Base-by-base conservation (phyloP, 306 rosid species). In the Sesbania bispinosa region DNA sequence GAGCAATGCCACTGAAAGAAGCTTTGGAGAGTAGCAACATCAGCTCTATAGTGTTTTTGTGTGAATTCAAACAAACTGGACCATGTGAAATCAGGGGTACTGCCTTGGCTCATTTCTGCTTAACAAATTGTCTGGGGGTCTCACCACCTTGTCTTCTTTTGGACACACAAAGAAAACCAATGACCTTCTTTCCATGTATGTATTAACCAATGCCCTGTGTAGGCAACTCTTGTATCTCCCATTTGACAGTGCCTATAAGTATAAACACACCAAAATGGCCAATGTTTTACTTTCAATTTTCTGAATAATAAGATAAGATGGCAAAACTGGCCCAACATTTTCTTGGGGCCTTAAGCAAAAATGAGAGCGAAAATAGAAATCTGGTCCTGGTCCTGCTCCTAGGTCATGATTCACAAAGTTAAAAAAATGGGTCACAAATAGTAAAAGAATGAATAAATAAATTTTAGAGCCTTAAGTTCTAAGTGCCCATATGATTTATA, bases 61-160 rank as follows among this genome's bases (percentile, higher is more conserved):
- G 87, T 78, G 75, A 85, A 87, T 21, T 80, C 88, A 62, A 59
- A 76, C 20, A 87, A 68, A 61, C 71, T 79, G 7, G 86, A 73
- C 92, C 88, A 87, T 26, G 82, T 85, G 81, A 85, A 87, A 78
- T 87, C 89, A 20, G 92, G n/a, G 92, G 67, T 82, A 85, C 74
- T 80, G 66, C 64, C 92, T 85, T 64, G 77, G 76, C 27, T 68
- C 81, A 72, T 82, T 75, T 54, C 15, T 54, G 43, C 57, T 29
- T 41, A 82, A 60, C 72, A 84, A 47, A 53, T 52, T 83, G 10
- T 78, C 63, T 60, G 83, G 83, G 65, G 92, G 88, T 19, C 65
- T 85, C 83, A 87, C 86, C 27, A 73, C 74, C 27, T 83, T 87
- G 79, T 82, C 88, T 39, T 78, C 20, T 59, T 70, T 82, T 9